phyloP scores from a whole-genome alignment of 2,329 filamentous ascomycete species.

The Apiospora sp. region DNA sequence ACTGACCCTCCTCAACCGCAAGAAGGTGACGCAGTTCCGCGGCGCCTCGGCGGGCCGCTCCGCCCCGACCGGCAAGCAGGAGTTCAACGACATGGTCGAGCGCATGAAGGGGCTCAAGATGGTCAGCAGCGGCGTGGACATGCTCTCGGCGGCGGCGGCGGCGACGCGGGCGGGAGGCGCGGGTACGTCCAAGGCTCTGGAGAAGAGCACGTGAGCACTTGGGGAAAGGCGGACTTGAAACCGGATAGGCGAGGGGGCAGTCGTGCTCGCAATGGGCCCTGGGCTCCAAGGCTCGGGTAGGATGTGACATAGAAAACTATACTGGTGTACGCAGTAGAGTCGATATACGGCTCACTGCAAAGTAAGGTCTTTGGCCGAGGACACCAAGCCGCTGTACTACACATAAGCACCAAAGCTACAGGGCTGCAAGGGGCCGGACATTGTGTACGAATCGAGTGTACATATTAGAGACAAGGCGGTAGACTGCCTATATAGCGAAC shows the following conservation, averaged over 20 bases:
- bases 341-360: conserved; percentile 23
- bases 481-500: neutral
- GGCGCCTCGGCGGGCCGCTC: neutral
- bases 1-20: conserved; percentile 79
- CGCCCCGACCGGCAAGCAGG: conserved; percentile 65
- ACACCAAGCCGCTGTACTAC: conserved; percentile 25
- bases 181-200: neutral
- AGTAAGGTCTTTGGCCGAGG: neutral
- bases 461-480: conserved; percentile 15
- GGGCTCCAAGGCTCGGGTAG: neutral
- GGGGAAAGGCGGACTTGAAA: neutral
- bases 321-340: neutral
- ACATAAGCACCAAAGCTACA: conserved; percentile 13
- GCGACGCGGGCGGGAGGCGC: neutral
- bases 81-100: conserved; percentile 71
- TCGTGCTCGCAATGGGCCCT: neutral
- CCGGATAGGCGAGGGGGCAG: neutral
- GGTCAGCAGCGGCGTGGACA: conserved; percentile 29
- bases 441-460: conserved; percentile 28
- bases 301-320: neutral
- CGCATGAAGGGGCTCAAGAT: conserved; percentile 47
- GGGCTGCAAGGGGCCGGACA: neutral
- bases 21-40: conserved; percentile 85
- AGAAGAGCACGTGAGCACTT: neutral
- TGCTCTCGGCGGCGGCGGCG: conserved; percentile 24